A percentile compares a stretch with the other conserved stretches of the same genome.
phyloP scores from a whole-genome alignment of 495 filamentous ascomycete species.

The Penicillium malachiteum region DNA sequence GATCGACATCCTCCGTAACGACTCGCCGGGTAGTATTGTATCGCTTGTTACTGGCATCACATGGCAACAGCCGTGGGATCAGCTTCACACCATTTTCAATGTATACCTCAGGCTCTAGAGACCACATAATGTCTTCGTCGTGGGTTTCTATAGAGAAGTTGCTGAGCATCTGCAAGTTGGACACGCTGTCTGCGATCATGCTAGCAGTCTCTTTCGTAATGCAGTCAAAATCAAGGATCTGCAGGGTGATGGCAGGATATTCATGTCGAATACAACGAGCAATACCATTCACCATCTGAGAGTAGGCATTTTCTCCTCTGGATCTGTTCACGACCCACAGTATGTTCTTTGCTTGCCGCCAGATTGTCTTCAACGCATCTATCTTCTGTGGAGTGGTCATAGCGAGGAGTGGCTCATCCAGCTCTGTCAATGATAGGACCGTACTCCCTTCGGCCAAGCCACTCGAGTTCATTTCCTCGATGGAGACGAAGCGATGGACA shows the following conservation, averaged over 20 bases:
- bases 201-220: background rate
- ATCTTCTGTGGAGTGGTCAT: background rate
- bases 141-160: background rate
- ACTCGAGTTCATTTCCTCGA: background rate
- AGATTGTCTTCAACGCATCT: background rate
- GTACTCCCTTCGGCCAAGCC: background rate
- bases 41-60: background rate
- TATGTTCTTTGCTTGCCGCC: background rate
- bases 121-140: background rate
- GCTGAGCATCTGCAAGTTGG: background rate
- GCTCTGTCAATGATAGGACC: background rate
- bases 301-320: background rate
- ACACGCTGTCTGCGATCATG: background rate
- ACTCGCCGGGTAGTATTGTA: background rate
- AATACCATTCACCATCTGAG: background rate
- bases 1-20: background rate
- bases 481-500: too few relatives aligned
- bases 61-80: background rate
- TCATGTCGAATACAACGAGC: background rate
- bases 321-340: background rate
- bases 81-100: background rate
- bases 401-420: background rate
- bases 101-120: background rate
- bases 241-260: background rate
- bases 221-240: background rate